Evolutionary conservation across 148 eudicot species (phyloP), one percentile per base, ranked within the genome.

Genomic region (Rhododendron kiyosumense): DNA sequence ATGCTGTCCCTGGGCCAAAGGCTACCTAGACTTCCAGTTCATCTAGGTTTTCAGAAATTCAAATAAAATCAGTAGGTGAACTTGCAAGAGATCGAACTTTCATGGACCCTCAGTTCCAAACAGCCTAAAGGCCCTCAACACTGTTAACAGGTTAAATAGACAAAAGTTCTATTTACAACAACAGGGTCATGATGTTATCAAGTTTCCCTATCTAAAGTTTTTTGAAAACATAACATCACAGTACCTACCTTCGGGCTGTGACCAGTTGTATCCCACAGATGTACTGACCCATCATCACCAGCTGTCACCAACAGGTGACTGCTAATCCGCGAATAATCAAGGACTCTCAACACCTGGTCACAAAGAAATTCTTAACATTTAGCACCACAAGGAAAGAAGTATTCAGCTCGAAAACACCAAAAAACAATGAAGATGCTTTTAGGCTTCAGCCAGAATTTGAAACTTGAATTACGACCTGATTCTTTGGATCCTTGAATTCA

Each of bases 281-380:
- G 95, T 85, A 97, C 87, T n/a, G 98, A 94, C 54, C 99, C 99
- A 92, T 96, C 99, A 92, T 96, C 99, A 78, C 99, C 98, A 83
- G 99, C 98, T 61, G 98, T 95, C 46, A 92, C 98, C 92, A 97
- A 90, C 84, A 94, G 94, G 91, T 95, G 96, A 88, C 99, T 90
- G 90, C 99, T 95, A 84, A 85, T 88, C 92, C 93, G 92, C 86
- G 99, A 97, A 92, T 94, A 97, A 92, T 97, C 98, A 92, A 97
- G 95, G 85, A 91, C 98, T 84, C 98, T 94, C 89, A 95, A 90
- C 87, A 95, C 93, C 99, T 96, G 94, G 85, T 88, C 89, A 85
- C 86, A 82, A 84, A 65, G 88, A 86, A 69, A 86, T 84, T 86
- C 85, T 87, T 51, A 90, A 85, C 86, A 92, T 87, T 88, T 81